Evolutionary conservation across 2,329 filamentous ascomycete genomes (phyloP).

Genomic region (Arachnopeziza araneosa): DNA sequence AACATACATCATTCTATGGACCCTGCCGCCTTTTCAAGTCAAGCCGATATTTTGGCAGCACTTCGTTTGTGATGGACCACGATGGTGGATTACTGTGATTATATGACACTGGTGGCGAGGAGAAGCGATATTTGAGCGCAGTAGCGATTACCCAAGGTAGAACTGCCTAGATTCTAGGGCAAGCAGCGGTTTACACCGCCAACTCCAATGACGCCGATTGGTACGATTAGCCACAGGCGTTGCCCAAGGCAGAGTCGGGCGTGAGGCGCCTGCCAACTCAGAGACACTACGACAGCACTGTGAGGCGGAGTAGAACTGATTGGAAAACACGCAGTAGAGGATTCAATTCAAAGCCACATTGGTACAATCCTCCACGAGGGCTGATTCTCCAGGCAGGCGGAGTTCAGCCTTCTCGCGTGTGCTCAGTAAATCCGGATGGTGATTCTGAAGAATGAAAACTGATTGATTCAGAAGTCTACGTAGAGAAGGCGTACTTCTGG

Average conservation of each 20-base stretch:
- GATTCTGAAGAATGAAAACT: too few species aligned
- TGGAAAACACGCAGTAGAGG: too few species aligned
- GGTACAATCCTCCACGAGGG: too few species aligned
- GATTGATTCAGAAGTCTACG: too few species aligned
- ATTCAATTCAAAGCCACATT: too few species aligned
- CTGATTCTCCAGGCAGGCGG: too few species aligned
- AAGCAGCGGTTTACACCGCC: background rate
- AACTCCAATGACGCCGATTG: background rate
- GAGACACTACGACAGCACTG: too few species aligned
- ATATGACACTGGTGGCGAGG: background rate
- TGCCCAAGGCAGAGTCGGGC: background rate
- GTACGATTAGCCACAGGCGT: background rate
- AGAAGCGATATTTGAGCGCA: background rate
- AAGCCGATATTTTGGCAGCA: background rate
- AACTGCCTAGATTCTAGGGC: background rate
- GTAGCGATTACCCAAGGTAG: background rate
- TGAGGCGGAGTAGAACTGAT: too few species aligned
- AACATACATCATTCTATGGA: background rate
- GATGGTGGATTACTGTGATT: background rate
- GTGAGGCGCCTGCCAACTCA: background rate
- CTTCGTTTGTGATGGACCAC: background rate
- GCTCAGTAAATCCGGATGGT: too few species aligned
- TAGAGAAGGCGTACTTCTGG: too few species aligned
- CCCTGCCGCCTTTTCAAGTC: background rate
- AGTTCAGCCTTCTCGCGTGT: too few species aligned